phyloP scores from a whole-genome alignment of 352 stramenopile species.

The Globisporangium cystogenes region DNA sequence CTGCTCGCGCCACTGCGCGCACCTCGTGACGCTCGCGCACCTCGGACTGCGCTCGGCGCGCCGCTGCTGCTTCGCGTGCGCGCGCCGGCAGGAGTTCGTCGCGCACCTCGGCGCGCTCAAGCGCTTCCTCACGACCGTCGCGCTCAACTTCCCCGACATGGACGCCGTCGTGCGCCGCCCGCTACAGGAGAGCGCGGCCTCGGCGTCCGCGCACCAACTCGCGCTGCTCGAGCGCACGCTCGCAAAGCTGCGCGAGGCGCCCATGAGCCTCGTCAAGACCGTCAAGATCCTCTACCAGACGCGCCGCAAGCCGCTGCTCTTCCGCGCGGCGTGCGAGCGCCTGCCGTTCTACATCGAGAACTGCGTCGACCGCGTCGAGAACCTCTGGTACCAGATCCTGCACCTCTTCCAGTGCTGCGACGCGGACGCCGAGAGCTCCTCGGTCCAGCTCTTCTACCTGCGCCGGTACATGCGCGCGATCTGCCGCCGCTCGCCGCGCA shows the following conservation, averaged over 20 bases:
- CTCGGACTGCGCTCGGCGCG: conserved; percentile 25
- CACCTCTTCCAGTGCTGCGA: conserved; percentile 75
- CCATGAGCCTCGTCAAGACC: conserved; percentile 73
- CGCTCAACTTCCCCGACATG: conserved; percentile 22
- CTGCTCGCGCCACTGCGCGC: conserved; percentile 54
- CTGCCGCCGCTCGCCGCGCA: conserved; percentile 58
- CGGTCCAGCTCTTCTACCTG: conserved; percentile 59
- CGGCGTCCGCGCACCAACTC: background rate
- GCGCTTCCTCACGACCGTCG: conserved; percentile 31
- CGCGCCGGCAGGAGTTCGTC: conserved; percentile 54
- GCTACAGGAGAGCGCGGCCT: conserved; percentile 2
- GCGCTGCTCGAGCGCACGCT: conserved; percentile 34
- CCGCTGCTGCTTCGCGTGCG: conserved; percentile 49
- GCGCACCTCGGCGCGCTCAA: conserved; percentile 27
- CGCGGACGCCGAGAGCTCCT: conserved; percentile 33
- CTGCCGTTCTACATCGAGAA: conserved; percentile 73
- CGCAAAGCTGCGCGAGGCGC: conserved; percentile 37
- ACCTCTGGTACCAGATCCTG: conserved; percentile 75
- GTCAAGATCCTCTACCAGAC: conserved; percentile 83
- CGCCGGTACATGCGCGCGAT: conserved; percentile 66
- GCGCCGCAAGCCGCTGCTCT: conserved; percentile 56
- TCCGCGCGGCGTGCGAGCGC: conserved; percentile 54
- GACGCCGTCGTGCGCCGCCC: conserved; percentile 22
- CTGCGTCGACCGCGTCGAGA: conserved; percentile 68
- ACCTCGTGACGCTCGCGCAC: conserved; percentile 40